phyloP scores from a whole-genome alignment of 495 filamentous ascomycete genomes.

The Penicillium desertorum region DNA sequence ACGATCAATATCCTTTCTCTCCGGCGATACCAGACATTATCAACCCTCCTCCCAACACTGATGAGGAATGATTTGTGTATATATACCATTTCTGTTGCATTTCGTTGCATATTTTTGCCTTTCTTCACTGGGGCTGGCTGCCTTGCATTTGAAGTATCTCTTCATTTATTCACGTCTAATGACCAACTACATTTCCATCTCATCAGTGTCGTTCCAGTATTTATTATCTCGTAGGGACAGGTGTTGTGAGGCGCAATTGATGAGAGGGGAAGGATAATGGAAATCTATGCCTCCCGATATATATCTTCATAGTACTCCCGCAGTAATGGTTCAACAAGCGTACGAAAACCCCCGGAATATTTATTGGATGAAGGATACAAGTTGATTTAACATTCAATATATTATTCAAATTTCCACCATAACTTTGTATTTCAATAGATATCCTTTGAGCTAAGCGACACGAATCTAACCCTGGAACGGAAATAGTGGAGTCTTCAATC shows the following conservation, averaged over 20 bases:
- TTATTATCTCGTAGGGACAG: neutral
- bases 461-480: neutral
- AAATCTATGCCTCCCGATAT: neutral
- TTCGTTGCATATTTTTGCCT: neutral
- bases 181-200: neutral
- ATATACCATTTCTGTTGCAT: slow-evolving; percentile 6
- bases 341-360: neutral
- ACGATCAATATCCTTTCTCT: slow-evolving; percentile 19
- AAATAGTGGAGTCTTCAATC: neutral
- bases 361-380: neutral
- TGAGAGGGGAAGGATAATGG: neutral
- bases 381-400: neutral
- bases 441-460: neutral
- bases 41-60: neutral
- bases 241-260: neutral
- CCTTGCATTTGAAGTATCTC: neutral
- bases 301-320: neutral
- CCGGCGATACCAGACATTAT: slow-evolving; percentile 12
- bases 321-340: neutral
- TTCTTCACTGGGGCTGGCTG: neutral
- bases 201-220: neutral
- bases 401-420: neutral
- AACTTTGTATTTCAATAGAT: neutral
- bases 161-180: slow-evolving; percentile 1
- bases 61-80: neutral